Base-by-base conservation (phyloP, 768 basidiomycete genomes). In the Fibroporia radiculosa region DNA sequence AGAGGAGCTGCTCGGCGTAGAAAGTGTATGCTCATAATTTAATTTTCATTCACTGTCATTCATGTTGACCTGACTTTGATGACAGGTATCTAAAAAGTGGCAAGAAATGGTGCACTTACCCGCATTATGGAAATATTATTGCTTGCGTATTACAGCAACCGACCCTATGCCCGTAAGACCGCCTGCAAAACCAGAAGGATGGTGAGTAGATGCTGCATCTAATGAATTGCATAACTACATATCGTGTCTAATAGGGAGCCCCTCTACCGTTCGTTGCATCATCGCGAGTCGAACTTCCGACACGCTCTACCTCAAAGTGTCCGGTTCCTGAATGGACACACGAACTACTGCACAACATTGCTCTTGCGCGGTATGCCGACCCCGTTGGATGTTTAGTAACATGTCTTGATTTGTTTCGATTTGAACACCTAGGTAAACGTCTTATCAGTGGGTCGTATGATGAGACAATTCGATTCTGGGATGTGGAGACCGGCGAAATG, bases 391-490 rank as follows among this genome's bases (percentile, higher is more conserved):
- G 26, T 37, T 18, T n/a, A 10, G 36, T 18, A 18, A 22, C 10
- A n/a, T 8, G 36, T 18, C n/a, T 37, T 13, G 11, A 11, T 23
- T 11, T 22, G 10, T 25, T 0, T 18, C 19, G 16, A 8, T 11
- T 16, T 36, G 7, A 24, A 14, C 7, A 20, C 10, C n/a, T n/a
- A 62, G 87, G 85, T 14, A 84, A 90, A 55, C 70, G 84, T 7
- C 68, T 95, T 32, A 89, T 95, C 51, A 90, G 85, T 51, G 92
- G 92, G 13, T 87, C 84, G 22, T 92, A 93, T 56, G 91, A 93
- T 45, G 91, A 92, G 62, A 90, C 86, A 1, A 93, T 95, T 48
- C 73, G 91, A 11, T 88, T 95, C 63, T 95, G 91, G 92, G 86
- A 93, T 59, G 73, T 95, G 18, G 73, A 71, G 42, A 76, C 73